Base-by-base conservation (phyloP, 148 eudicot species). In the Rhododendron henanense region DNA sequence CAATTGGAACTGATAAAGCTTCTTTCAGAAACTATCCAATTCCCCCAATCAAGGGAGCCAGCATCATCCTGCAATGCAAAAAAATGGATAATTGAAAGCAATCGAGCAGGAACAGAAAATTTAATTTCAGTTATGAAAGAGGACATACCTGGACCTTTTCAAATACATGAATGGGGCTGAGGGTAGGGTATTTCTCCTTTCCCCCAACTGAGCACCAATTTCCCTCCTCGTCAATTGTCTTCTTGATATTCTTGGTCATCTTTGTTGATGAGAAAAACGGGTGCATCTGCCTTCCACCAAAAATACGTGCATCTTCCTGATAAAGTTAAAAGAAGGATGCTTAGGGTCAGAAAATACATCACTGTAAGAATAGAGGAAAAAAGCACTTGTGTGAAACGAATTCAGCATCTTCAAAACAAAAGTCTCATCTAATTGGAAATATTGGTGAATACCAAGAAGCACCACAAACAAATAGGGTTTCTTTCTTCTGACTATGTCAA, bases 221-320 rank as follows among this genome's bases (percentile, higher is more conserved):
- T 76, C 44, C 87, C 88, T 91, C 95, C 84, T 63, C 79, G 85
- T 88, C 90, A 86, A 47, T 81, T 41, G 78, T 84, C 84, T 91
- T 93, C 88, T 88, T 90, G 79, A 78, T 90, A 88, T 86, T 91
- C 90, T 93, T 97, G 44, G 89, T 92, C 84, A 79, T 86, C 92
- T 93, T 94, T 88, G 87, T 59, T 47, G 92, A 90, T 48, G 93
- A 90, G 86, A 97, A 97, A 90, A 97, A 97, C 51, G 99, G 99
- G 88, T 97, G 99, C 59, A 97, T 75, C 90, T 95, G 92, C 83
- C 89, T 94, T 89, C 98, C 99, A 47, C 92, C 91, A 93, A 90
- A 97, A 85, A 94, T 87, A 35, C 96, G 98, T 78, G 95, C 93
- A 88, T 95, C 92, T 90, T 97, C 99, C 99, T 97, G 95, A 84